Evolutionary conservation across 2,329 filamentous ascomycete genomes (phyloP).

Genomic region (Penicillium sp.): DNA sequence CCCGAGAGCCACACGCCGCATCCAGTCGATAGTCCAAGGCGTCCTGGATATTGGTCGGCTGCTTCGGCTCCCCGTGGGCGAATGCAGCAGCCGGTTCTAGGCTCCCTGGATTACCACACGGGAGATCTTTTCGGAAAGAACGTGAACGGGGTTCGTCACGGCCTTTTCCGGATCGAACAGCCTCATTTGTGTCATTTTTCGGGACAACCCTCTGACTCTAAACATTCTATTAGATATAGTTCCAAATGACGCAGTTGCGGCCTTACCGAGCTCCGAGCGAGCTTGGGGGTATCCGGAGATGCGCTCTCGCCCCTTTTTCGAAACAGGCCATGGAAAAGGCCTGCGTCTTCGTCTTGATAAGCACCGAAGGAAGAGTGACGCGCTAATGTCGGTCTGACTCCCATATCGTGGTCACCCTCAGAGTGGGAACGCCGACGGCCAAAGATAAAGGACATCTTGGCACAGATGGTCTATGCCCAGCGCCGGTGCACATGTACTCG

Average conservation of each 20-base stretch:
- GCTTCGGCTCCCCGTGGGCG: conserved; percentile 24
- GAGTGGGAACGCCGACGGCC: conserved; percentile 29
- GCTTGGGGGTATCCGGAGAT: neutral
- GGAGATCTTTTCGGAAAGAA: conserved; percentile 1
- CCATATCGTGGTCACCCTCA: conserved; percentile 12
- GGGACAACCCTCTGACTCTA: neutral
- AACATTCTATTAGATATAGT: neutral
- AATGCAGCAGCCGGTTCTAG: conserved; percentile 7
- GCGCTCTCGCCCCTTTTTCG: conserved; percentile 19
- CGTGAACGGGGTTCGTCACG: neutral
- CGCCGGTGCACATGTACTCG: neutral
- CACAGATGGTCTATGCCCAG: neutral
- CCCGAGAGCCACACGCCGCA: neutral
- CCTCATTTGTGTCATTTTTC: neutral
- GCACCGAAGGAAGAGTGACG: conserved; percentile 8
- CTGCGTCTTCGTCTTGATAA: conserved; percentile 2
- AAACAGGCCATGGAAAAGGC: conserved; percentile 25
- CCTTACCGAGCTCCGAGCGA: conserved; percentile 6
- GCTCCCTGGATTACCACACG: conserved; percentile 4
- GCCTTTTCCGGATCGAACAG: neutral
- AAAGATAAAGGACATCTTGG: conserved; percentile 26
- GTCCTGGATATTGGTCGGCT: conserved; percentile 29
- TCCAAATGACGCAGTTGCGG: neutral
- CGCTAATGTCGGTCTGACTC: conserved; percentile 4
- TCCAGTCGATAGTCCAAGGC: conserved; percentile 25